Base-by-base conservation (phyloP, 805 yeast species). In the Candida hungchunana region DNA sequence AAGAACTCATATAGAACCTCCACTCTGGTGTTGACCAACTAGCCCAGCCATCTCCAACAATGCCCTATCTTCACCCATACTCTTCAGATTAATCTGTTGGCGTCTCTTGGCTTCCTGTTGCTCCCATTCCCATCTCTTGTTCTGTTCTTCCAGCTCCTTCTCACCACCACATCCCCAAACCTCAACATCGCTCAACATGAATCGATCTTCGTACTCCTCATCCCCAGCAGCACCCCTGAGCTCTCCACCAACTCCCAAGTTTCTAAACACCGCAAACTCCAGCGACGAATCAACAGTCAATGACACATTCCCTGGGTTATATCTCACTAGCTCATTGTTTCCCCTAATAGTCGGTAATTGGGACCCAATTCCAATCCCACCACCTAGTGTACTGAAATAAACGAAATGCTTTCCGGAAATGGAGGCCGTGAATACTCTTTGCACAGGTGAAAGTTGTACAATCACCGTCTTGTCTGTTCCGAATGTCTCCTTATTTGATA, bases 101-200 rank as follows among this genome's bases (percentile, higher is more conserved):
- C 97, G 67, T 24, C 87, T 79, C 47, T 77, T 73, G 0, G 95
- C 95, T 55, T 87, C 96, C 32, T 77, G 67, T 52, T 81, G 82
- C 54, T 90, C 97, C 96, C 96, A 88, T 48, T 81, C 88, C 93
- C 95, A 83, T 41, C 73, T 73, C 49, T 73, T 75, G 30, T 71
- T 65, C 59, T 89, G 96, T 43, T 82, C 89, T 20, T 73, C 80
- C 31, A 88, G 62, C 46, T 86, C 95, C 41, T 79, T 75, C 8
- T 73, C 77, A 7, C 85, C 77, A 1, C 97, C 97, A 39, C 87
- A 73, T 0, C 97, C 97, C 89, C 93, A 84, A 0, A 88, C 95
- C 54, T 89, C 96, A 18, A 89, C 62, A 45, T 82, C 89, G 5
- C 79, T 75, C 7, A 90, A 74, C 36, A 70, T 55, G 49, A 90